Percentiles rank a stretch among this genome's conserved stretches.
Evolutionary conservation across 2,329 filamentous ascomycete species (phyloP).

Genomic region (Trichoderma sp.): DNA sequence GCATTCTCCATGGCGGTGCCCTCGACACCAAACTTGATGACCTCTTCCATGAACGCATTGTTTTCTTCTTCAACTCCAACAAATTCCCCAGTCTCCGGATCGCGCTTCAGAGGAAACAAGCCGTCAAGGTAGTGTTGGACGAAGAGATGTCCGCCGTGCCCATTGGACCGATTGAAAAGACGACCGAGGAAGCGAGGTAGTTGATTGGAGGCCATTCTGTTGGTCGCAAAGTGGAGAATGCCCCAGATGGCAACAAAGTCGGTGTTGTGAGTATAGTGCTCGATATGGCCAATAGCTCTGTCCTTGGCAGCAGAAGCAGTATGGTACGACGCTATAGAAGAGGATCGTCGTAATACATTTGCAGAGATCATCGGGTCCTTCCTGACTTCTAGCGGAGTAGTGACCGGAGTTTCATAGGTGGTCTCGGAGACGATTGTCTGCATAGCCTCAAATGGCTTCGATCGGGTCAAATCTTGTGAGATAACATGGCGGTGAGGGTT

Average conservation of each 20-base stretch:
- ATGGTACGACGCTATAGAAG: conserved; percentile 41
- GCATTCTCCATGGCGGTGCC: conserved; percentile 50
- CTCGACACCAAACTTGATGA: conserved; percentile 51
- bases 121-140: conserved; percentile 65
- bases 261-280: conserved; percentile 76
- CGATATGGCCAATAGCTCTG: conserved; percentile 68
- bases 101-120: conserved; percentile 59
- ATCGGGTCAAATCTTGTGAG: conserved; percentile 46
- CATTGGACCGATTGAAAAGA: conserved; percentile 59
- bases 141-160: conserved; percentile 61
- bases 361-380: conserved; percentile 31
- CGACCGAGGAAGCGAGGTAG: conserved; percentile 65
- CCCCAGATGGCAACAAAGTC: conserved; percentile 79
- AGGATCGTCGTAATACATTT: conserved; percentile 34
- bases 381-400: conserved; percentile 32
- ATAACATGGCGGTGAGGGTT: conserved; percentile 64
- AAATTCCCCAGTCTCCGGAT: conserved; percentile 48
- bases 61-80: conserved; percentile 51
- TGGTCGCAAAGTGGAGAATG: conserved; percentile 67
- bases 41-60: conserved; percentile 65
- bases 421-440: conserved; percentile 45
- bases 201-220: conserved; percentile 45
- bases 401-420: conserved; percentile 36
- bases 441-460: conserved; percentile 43
- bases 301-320: conserved; percentile 47